Conservation (phyloP, 2,329 filamentous ascomycete species). For the Fusarium sp. region DNA sequence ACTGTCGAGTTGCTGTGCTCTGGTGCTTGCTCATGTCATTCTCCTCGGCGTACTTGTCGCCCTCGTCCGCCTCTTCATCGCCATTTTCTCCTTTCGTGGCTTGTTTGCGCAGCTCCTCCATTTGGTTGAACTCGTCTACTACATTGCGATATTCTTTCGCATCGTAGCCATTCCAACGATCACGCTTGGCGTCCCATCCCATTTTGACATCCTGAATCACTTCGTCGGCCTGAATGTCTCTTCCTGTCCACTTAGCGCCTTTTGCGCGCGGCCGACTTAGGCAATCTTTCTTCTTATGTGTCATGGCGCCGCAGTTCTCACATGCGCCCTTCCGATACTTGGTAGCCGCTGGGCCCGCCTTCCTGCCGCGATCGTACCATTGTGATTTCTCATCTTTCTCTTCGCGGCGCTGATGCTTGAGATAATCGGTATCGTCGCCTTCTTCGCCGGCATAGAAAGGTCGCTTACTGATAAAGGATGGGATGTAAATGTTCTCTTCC, state of each 20-base stretch:
- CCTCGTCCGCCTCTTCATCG: constrained; percentile 64
- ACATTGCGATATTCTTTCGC: constrained; percentile 84
- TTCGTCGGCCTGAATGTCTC: constrained; percentile 94
- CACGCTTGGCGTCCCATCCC: constrained; percentile 96
- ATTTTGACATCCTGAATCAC: constrained; percentile 84
- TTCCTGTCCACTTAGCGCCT: constrained; percentile 91
- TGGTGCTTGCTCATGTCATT: constrained; percentile 97
- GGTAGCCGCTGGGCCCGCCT: constrained; percentile 85
- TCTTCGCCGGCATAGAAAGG: constrained; percentile 93
- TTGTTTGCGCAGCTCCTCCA: constrained; percentile 78
- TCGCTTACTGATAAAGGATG: constrained; percentile 96
- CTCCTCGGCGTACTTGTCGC: constrained; percentile 89
- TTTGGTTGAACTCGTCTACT: constrained; percentile 87
- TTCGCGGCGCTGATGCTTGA: constrained; percentile 86
- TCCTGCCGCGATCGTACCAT: constrained; percentile 94
- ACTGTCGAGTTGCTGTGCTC: constrained; percentile 87
- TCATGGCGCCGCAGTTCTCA: constrained; percentile 98
- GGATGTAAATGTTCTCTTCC: constrained; percentile 98
- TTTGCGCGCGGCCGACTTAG: constrained; percentile 87
- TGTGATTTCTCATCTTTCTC: constrained; percentile 76
- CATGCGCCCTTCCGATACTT: constrained; percentile 98
- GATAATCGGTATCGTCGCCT: constrained; percentile 83
- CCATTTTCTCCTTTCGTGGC: constrained; percentile 62
- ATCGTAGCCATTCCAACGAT: constrained; percentile 99
- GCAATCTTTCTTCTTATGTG: constrained; percentile 95